A percentile compares a stretch with the other conserved stretches of the same genome.
Conservation (phyloP, 2,329 filamentous ascomycete species). For the Botrytis aclada region DNA sequence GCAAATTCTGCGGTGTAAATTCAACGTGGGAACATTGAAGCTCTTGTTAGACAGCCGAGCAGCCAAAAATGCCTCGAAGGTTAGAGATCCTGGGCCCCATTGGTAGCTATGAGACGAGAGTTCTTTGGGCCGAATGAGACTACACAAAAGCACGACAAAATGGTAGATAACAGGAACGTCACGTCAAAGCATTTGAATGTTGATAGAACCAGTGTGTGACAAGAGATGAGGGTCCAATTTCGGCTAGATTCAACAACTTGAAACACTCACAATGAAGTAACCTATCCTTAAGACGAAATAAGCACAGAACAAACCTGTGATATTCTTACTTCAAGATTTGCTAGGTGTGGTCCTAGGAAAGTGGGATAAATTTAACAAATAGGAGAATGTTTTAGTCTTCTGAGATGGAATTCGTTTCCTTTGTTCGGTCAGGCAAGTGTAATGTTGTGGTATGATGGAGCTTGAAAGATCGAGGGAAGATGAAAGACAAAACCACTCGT, state of each 20-base stretch:
- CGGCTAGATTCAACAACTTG: not conserved
- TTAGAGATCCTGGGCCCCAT: not conserved
- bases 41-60: not conserved
- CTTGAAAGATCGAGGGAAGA: not conserved
- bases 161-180: not conserved
- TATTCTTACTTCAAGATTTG: not conserved
- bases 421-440: not conserved
- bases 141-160: not conserved
- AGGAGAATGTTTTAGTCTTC: not conserved
- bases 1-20: not conserved
- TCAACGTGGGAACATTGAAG: not conserved
- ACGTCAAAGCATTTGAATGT: not conserved
- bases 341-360: not conserved
- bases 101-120: not conserved
- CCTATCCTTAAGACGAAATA: not conserved
- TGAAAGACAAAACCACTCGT: not conserved
- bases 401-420: accelerated
- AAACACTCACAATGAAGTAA: not conserved
- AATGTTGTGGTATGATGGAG: not conserved
- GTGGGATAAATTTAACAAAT: not conserved
- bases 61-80: not conserved
- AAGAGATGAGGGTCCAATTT: not conserved
- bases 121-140: not conserved
- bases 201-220: not conserved
- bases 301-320: not conserved